Evolutionary conservation across 805 yeast genomes (phyloP), one percentile per base, ranked within the genome.

Genomic region (Wickerhamomyces ciferrii): DNA sequence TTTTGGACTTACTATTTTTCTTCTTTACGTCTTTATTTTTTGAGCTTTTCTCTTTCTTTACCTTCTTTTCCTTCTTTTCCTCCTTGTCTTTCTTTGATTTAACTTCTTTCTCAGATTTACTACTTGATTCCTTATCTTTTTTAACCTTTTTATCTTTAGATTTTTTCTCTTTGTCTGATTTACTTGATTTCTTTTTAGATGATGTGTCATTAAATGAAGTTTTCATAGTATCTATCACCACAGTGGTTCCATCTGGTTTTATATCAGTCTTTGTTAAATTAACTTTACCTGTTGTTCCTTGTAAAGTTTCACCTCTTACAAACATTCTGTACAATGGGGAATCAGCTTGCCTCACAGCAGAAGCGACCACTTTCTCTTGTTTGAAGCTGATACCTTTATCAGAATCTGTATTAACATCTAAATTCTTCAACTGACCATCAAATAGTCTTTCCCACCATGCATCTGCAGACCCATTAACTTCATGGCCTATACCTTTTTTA

Each of bases 371-470:
- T 39, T 69, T 71, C 24, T 74, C 79, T 51, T 79, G 86, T 23
- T 70, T 70, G 55, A 87, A 83, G 9, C 71, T 61, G 0, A 87
- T 72, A 4, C 58, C 66, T 15, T 57, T 62, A 5, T 45, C 51
- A 2, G 55, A 48, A 18, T 44, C 54, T 15, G 48, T 50, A 19
- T 52, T 63, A 8, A 88, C 87, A 48, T 87, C 89, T 43, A 94
- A 63, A 9, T 80, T 77, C 59, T 88, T 87, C 52, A 92, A 73
- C 53, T 90, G 97, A 2, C 97, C 97, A 65, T 92, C 97, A 68
- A 94, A 94, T 40, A 92, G 72, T 52, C 87, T 76, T 54, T 92
- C 99, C 99, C 99, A 92, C 99, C 99, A 92, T 41, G 88, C 84
- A 53, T 88, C 94, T 43, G 81, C 83, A 10, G 72, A 69, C 21